These are phyloP conservation scores for Parietichytrium sp. DNA, from an alignment of 108 stramenopile genomes.

Conservation along the genomic window DNA sequence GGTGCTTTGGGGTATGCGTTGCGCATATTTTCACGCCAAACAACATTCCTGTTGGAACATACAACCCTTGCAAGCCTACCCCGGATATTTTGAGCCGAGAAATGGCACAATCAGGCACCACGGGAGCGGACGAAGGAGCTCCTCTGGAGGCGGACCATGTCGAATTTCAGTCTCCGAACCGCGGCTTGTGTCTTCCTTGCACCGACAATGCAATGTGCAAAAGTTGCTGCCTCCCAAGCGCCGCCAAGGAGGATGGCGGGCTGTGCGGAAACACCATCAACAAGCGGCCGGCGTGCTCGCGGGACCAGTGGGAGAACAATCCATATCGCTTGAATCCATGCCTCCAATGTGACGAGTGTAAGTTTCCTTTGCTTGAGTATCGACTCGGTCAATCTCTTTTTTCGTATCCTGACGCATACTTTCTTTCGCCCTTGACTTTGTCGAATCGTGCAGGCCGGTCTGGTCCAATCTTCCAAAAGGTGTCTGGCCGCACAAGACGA, in stretches of 20 bases:
- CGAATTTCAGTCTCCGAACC: not conserved
- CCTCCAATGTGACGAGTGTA: slow-evolving; percentile 30
- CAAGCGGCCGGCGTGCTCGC: no score
- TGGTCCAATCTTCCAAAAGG: slow-evolving; percentile 28
- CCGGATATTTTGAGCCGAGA: no score
- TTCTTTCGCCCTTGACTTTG: no score
- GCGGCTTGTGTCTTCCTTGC: not conserved
- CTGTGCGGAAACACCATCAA: no score
- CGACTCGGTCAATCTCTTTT: no score
- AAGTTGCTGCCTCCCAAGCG: not conserved
- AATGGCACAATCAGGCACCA: no score
- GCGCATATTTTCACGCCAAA: not conserved
- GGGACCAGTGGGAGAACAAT: not conserved
- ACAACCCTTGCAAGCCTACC: no score
- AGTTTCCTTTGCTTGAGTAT: no score
- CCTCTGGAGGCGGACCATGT: not conserved
- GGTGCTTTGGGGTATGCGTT: not conserved
- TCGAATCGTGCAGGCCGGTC: no score
- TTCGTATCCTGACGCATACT: no score
- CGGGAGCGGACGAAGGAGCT: no score
- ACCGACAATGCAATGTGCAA: not conserved
- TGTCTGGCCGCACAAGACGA: slow-evolving; percentile 14
- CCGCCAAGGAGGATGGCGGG: not conserved
- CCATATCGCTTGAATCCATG: slow-evolving; percentile 5
- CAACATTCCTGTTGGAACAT: slow-evolving; percentile 4